Evolutionary conservation across 169 alveolate genomes (phyloP), one percentile per base, ranked within the genome.

Genomic region (Babesia ovis): DNA sequence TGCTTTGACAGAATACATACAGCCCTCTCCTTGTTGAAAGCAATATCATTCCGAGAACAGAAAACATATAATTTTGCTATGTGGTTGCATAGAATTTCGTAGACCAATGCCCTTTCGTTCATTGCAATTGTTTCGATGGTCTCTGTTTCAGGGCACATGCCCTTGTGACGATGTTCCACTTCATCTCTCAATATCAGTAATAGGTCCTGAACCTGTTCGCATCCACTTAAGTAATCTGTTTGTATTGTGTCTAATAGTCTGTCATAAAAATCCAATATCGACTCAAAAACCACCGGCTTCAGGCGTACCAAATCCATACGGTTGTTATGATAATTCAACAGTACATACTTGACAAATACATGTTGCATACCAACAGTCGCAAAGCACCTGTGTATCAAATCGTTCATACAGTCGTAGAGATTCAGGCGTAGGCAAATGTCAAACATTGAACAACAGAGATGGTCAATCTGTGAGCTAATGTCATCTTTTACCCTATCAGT

Each of bases 281-380:
- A n/a, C 41, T 77, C 86, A 31, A 77, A 51, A n/a, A 77, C 42
- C 37, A 23, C 71, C 3, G 86, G 64, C 35, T 60, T 68, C 32
- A 77, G 59, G 45, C 27, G 48, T 39, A 31, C 58, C 67, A 77
- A 31, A 22, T 67, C 68, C 29, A 68, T n/a, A 48, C 86, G 71
- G 12, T 42, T 56, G 22, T 68, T 25, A 58, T 55, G 51, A 14
- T 31, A 35, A 23, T 77, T 67, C 48, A 68, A 25, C 42, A 77
- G 66, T 31, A 77, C 71, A 51, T 66, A 64, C 72, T 77, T 77
- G 29, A 77, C 86, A 37, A 77, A 77, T 8, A 68, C 60, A 20
- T 55, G 71, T 23, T 77, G 71, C 50, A 67, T 42, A 35, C 59
- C 32, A 4, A 77, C 54, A 0, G 86, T 77, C 22, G 79, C 79